Evolutionary conservation across 495 filamentous ascomycete genomes (phyloP), one percentile per base, ranked within the genome.

Genomic region (Geoglossum glabrum): DNA sequence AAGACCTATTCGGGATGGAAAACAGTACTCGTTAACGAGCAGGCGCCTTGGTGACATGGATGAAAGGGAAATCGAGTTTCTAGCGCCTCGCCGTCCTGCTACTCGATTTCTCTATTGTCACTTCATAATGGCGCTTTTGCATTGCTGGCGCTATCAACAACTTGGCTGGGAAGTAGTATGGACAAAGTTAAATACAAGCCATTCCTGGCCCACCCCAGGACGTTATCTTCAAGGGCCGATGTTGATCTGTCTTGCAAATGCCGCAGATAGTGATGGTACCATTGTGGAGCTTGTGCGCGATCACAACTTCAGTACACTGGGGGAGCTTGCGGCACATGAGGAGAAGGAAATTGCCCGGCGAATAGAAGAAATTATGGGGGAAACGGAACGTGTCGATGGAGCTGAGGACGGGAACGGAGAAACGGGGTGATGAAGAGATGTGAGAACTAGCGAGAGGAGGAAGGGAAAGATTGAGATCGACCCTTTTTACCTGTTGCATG

Each of bases 181-280:
- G 52, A 25, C 19, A 25, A 19, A 31, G 21, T 30, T 55, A 23
- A 31, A 25, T 3, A 19, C n/a, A 10, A 8, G 27, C 8, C n/a
- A 55, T 5, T 23, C 52, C 8, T 55, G 52, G 52, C 52, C 52
- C 17, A 55, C 27, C 3, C n/a, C 27, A 19, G 52, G 52, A 3
- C n/a, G 19, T 10, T 55, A 55, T 30, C n/a, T 55, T n/a, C n/a
- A n/a, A n/a, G n/a, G n/a, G n/a, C 7, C 52, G 52, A 55, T 55
- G 52, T 33, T 55, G 10, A 19, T 55, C 19, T 19, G n/a, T 19
- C 52, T 55, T 3, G 52, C 52, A 11, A 34, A 34, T 5, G 31
- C 31, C 11, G 31, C 36, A 15, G 36, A 40, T 40, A 15, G 36
- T 15, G 36, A 40, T 15, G 36, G 17, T 40, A 40, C 36, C 8